phyloP scores from a whole-genome alignment of 1,139 yeast genomes.

The Yamadazyma sp. region DNA sequence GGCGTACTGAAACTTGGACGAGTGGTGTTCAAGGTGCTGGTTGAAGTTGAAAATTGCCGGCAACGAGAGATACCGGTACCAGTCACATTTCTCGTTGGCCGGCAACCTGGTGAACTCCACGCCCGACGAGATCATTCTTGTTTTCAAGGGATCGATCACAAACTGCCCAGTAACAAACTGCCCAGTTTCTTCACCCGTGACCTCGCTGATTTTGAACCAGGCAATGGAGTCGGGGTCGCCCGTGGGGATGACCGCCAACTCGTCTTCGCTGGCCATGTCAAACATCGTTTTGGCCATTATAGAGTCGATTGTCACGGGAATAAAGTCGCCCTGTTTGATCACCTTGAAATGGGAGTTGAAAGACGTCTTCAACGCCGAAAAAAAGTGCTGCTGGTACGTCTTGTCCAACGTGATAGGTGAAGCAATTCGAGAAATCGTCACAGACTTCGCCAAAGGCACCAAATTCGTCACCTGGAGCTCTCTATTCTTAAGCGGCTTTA shows the following conservation, averaged over 20 bases:
- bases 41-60: conserved; percentile 42
- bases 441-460: conserved; percentile 42
- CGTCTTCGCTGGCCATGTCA: conserved; percentile 31
- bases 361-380: conserved; percentile 59
- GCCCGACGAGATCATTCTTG: conserved; percentile 71
- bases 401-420: conserved; percentile 72
- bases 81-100: conserved; percentile 32
- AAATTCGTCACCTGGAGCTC: conserved; percentile 20
- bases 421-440: conserved; percentile 65
- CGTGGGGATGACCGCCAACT: conserved; percentile 47
- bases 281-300: conserved; percentile 61
- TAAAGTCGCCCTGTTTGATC: conserved; percentile 59
- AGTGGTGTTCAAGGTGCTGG: conserved; percentile 11
- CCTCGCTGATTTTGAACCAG: conserved; percentile 70
- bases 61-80: conserved; percentile 49
- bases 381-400: conserved; percentile 62
- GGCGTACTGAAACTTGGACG: conserved; percentile 48
- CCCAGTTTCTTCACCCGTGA: conserved; percentile 26
- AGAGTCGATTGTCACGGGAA: conserved; percentile 80
- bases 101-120: conserved; percentile 43
- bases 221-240: conserved; percentile 76
- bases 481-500: conserved; percentile 8
- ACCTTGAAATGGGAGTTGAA: conserved; percentile 62
- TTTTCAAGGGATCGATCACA: conserved; percentile 61
- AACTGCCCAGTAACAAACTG: conserved; percentile 36